Evolutionary conservation across 2,329 filamentous ascomycete species (phyloP).

Genomic region (Nothophoma quercina): DNA sequence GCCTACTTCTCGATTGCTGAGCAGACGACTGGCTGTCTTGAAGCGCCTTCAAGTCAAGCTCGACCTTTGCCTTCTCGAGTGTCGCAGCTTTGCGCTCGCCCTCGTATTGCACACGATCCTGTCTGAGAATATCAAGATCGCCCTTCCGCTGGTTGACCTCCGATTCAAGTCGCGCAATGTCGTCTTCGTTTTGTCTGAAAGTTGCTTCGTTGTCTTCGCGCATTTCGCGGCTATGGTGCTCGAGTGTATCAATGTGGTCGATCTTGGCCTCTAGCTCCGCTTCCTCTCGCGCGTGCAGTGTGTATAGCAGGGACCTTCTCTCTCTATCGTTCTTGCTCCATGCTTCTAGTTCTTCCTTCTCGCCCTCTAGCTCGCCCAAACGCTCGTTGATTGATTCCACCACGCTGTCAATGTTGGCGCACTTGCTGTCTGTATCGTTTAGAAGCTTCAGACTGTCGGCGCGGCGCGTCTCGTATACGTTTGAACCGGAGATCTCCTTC

Average conservation of each 20-base stretch:
- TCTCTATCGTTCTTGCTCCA: constrained; percentile 97
- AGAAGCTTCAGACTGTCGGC: constrained; percentile 96
- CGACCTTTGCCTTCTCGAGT: constrained; percentile 81
- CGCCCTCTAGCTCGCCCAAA: constrained; percentile 87
- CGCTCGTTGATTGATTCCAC: constrained; percentile 92
- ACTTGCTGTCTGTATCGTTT: constrained; percentile 94
- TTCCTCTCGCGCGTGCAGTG: constrained; percentile 90
- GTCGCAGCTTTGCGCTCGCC: constrained; percentile 86
- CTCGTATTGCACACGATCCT: constrained; percentile 87
- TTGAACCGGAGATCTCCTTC: constrained; percentile 98
- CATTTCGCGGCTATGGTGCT: constrained; percentile 82
- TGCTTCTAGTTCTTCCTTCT: constrained; percentile 92
- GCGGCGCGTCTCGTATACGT: constrained; percentile 92
- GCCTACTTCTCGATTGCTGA: constrained; percentile 74
- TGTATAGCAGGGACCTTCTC: constrained; percentile 90
- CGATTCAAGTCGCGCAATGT: constrained; percentile 76
- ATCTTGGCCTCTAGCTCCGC: constrained; percentile 77
- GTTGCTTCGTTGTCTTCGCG: constrained; percentile 81
- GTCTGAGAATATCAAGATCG: constrained; percentile 81
- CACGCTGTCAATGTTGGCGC: constrained; percentile 90
- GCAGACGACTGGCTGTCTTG: constrained; percentile 82
- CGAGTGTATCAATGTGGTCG: constrained; percentile 81
- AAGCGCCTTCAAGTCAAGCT: constrained; percentile 82
- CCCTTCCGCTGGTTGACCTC: constrained; percentile 82
- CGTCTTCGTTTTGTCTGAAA: constrained; percentile 80